phyloP scores from a whole-genome alignment of 2,329 filamentous ascomycete genomes.

The Torrubiella hemipterigena region DNA sequence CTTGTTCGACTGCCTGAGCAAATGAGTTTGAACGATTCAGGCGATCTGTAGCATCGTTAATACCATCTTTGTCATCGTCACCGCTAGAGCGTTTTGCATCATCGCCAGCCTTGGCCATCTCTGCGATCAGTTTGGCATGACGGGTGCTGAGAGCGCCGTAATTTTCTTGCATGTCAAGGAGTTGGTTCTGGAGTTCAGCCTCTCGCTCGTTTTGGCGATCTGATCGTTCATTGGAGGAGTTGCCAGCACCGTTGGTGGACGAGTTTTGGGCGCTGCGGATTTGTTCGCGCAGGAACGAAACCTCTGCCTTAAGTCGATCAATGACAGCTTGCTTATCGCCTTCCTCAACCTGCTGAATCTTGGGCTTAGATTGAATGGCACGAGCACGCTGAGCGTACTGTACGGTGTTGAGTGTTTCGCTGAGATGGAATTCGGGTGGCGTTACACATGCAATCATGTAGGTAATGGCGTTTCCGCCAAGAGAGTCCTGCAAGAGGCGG shows the following conservation, averaged over 20 bases:
- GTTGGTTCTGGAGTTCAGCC: slow-evolving; percentile 81
- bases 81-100: slow-evolving; percentile 49
- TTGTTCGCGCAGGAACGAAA: slow-evolving; percentile 87
- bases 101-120: slow-evolving; percentile 79
- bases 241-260: slow-evolving; percentile 42
- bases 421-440: slow-evolving; percentile 90
- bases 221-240: slow-evolving; percentile 47
- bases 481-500: slow-evolving; percentile 84
- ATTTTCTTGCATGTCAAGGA: slow-evolving; percentile 87
- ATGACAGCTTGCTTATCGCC: slow-evolving; percentile 90
- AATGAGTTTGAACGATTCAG: slow-evolving; percentile 93
- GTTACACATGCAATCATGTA: slow-evolving; percentile 99
- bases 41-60: slow-evolving; percentile 72
- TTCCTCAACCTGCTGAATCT: slow-evolving; percentile 89
- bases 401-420: slow-evolving; percentile 93
- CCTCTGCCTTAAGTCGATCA: slow-evolving; percentile 84
- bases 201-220: slow-evolving; percentile 79
- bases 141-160: slow-evolving; percentile 84
- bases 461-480: slow-evolving; percentile 93
- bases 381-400: slow-evolving; percentile 94
- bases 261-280: slow-evolving; percentile 62
- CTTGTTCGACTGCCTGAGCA: slow-evolving; percentile 87
- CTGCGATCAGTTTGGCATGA: slow-evolving; percentile 89
- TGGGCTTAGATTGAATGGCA: slow-evolving; percentile 93
- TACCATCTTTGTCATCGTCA: slow-evolving; percentile 43